These are phyloP conservation scores for Mucor lusitanicus DNA, from an alignment of 371 early-diverging fungal species.

Conservation along the genomic window DNA sequence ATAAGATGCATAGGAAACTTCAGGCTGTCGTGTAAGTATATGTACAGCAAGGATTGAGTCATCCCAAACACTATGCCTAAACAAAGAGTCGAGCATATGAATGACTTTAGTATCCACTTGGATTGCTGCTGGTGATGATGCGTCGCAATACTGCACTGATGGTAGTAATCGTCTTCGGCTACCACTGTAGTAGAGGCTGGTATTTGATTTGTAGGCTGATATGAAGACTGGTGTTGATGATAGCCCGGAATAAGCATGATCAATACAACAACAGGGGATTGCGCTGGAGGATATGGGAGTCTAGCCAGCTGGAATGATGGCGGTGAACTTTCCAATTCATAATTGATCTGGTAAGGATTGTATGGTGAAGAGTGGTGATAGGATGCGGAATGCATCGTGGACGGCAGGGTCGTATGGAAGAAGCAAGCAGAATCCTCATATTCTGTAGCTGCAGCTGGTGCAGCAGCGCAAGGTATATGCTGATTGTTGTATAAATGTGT, in stretches of 20 bases:
- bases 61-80: conserved; percentile 17
- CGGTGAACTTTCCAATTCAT: not conserved
- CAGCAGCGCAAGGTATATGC: not conserved
- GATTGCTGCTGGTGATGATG: conserved; percentile 5
- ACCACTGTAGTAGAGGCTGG: not conserved
- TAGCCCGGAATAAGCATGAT: conserved; percentile 7
- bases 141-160: not conserved
- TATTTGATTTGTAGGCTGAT: not conserved
- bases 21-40: conserved; percentile 15
- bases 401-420: not conserved
- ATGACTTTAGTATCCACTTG: conserved; percentile 9
- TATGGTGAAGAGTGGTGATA: not conserved
- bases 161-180: conserved; percentile 6
- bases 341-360: not conserved
- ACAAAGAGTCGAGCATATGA: conserved; percentile 11
- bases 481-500: not conserved
- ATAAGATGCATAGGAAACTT: conserved; percentile 19
- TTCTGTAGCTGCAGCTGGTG: not conserved
- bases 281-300: conserved; percentile 19
- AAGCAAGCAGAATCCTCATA: conserved; percentile 11
- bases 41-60: conserved; percentile 17
- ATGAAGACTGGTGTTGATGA: not conserved
- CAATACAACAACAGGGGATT: conserved; percentile 4
- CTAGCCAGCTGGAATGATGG: conserved; percentile 25
- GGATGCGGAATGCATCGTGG: not conserved